Evolutionary conservation across 2,329 filamentous ascomycete genomes (phyloP).

Genomic region (Berkeleyomyces basicola): DNA sequence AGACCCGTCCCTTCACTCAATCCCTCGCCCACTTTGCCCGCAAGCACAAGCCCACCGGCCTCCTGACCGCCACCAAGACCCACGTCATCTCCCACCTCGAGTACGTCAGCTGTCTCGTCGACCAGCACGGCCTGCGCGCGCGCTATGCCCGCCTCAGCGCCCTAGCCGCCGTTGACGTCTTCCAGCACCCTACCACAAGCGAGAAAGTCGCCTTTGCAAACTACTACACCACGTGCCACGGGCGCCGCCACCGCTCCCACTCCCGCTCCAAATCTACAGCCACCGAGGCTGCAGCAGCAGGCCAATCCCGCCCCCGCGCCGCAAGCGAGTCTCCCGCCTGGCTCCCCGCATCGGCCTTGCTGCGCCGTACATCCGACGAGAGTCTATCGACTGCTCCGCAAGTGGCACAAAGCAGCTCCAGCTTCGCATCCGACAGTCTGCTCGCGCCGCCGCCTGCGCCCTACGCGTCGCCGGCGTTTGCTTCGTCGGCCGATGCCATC

Average conservation of each 20-base stretch:
- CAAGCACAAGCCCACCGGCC: conserved; percentile 57
- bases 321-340: too few relatives aligned
- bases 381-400: too few relatives aligned
- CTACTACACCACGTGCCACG: conserved; percentile 78
- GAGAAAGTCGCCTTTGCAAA: conserved; percentile 62
- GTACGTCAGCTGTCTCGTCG: conserved; percentile 65
- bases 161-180: conserved; percentile 53
- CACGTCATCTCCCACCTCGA: conserved; percentile 69
- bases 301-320: too few relatives aligned
- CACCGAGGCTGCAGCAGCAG: not conserved
- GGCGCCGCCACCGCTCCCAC: conserved; percentile 26
- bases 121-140: conserved; percentile 51
- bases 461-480: not conserved
- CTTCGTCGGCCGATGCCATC: not conserved
- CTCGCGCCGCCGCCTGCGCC: not conserved
- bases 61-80: conserved; percentile 52
- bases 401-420: too few relatives aligned
- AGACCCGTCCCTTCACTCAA: conserved; percentile 52
- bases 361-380: not conserved
- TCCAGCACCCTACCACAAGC: conserved; percentile 18
- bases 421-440: not conserved
- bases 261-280: not conserved
- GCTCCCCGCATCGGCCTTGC: too few relatives aligned
- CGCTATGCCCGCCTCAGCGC: conserved; percentile 54
- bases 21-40: conserved; percentile 58